phyloP scores from a whole-genome alignment of 805 yeast genomes.

The Lipomyces lipofer region DNA sequence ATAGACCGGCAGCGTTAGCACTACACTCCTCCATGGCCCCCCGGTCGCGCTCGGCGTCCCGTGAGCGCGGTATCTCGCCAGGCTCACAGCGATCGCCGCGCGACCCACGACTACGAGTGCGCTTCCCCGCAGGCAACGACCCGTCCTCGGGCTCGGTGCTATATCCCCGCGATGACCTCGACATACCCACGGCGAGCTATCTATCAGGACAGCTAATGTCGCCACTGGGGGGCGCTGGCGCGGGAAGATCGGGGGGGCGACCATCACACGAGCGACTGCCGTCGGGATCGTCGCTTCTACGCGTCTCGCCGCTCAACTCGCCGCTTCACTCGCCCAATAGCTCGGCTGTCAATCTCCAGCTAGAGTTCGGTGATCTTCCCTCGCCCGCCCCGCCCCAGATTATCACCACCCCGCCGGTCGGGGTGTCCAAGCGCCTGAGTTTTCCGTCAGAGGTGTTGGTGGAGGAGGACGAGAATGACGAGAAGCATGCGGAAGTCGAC shows the following conservation, averaged over 20 bases:
- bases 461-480: constrained; percentile 17
- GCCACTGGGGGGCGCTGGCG: too few species aligned
- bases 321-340: neutral
- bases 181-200: neutral
- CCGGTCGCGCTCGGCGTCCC: constrained; percentile 26
- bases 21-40: constrained; percentile 28
- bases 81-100: constrained; percentile 26
- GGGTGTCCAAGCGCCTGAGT: neutral
- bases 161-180: constrained; percentile 29
- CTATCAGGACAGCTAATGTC: neutral
- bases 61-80: constrained; percentile 25
- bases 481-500: neutral
- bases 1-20: constrained; percentile 24
- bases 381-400: neutral
- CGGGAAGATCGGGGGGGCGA: too few species aligned
- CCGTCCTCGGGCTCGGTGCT: constrained; percentile 31
- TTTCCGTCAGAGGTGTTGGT: neutral
- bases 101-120: constrained; percentile 27
- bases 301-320: neutral
- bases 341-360: neutral
- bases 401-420: neutral
- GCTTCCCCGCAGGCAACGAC: constrained; percentile 37
- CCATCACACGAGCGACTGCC: neutral
- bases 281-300: neutral
- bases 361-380: neutral